Evolutionary conservation across 2,329 filamentous ascomycete genomes (phyloP), one percentile per base, ranked within the genome.

Genomic region (Sporothrix euskadiensis): DNA sequence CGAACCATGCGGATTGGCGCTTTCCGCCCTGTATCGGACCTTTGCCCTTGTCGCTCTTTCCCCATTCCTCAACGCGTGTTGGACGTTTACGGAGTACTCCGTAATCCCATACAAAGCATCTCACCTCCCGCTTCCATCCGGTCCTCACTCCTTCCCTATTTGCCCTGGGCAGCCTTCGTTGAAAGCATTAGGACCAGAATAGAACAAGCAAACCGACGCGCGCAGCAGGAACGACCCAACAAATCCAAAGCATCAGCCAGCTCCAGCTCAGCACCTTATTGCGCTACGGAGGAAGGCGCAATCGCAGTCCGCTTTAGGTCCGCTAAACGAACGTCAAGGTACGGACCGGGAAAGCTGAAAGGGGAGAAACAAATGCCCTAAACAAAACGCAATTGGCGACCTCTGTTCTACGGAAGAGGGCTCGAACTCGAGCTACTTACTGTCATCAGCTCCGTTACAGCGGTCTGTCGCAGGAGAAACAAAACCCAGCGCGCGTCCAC

Each of bases 1-100:
- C 74, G 75, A 73, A 75, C 75, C 73, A 76, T 54, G 59, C 75
- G 74, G 75, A 73, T 73, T 74, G 65, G 75, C 61, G 32, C 52
- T 47, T 73, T 59, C 75, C 73, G 73, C 47, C 71, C 73, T 74
- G 72, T 66, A 73, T 74, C 72, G 75, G 75, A 73, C 56, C 66
- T 59, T 26, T 68, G 32, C 57, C 57, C 57, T 59, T 26, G n/a
- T 32, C 41, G 32, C 22, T 66, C 35, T 39, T 68, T 26, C 39
- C 35, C 30, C 30, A 41, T 54, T 44, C 4, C 49, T 44, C 52
- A 26, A 30, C 63, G 10, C 59, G 59, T 49, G 12, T 19, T 49
- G 14, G 41, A 12, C 41, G 6, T 44, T 3, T 44, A 2, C 10
- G 5, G 8, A 35, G 35, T 44, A 44, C 41, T 44, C 41, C 41